phyloP scores from a whole-genome alignment of 1,284 basidiomycete species.

The Heliocybe sulcata region DNA sequence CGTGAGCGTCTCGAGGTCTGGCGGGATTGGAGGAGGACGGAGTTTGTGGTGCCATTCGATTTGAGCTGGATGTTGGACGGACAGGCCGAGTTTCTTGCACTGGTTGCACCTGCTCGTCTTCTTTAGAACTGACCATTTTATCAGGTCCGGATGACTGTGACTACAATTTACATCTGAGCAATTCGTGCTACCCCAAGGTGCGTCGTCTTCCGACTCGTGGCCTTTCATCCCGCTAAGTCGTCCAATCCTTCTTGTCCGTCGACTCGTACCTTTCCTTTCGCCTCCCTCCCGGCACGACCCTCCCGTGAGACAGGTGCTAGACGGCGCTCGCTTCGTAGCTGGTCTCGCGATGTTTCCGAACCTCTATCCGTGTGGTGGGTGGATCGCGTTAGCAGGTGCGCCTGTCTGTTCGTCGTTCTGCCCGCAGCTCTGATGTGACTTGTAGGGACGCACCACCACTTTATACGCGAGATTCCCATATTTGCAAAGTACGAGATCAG shows the following conservation, averaged over 20 bases:
- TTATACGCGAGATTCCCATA: slow-evolving; percentile 76
- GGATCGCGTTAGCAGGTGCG: slow-evolving; percentile 66
- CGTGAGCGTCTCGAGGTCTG: slow-evolving; percentile 17
- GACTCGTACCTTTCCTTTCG: too few species aligned
- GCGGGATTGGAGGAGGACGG: not conserved
- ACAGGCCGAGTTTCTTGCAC: too few species aligned
- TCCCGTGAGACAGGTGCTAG: slow-evolving; percentile 41
- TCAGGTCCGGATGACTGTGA: slow-evolving; percentile 64
- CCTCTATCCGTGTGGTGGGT: slow-evolving; percentile 57
- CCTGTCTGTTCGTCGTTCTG: not conserved
- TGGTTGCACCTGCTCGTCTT: too few species aligned
- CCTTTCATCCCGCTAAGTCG: not conserved
- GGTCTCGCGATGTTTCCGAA: slow-evolving; percentile 50
- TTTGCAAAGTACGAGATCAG: slow-evolving; percentile 65
- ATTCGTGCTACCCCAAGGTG: slow-evolving; percentile 72
- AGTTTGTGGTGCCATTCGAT: not conserved
- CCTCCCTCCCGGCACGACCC: too few species aligned
- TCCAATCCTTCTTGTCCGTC: too few species aligned
- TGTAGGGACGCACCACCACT: slow-evolving; percentile 65
- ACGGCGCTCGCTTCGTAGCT: slow-evolving; percentile 39
- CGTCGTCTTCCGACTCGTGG: slow-evolving; percentile 11
- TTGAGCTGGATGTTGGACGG: too few species aligned
- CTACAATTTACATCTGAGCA: slow-evolving; percentile 66
- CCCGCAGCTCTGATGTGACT: not conserved
- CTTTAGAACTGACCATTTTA: slow-evolving; percentile 1